Evolutionary conservation across 2,329 filamentous ascomycete species (phyloP).

Genomic region (Didymella arachidicola): DNA sequence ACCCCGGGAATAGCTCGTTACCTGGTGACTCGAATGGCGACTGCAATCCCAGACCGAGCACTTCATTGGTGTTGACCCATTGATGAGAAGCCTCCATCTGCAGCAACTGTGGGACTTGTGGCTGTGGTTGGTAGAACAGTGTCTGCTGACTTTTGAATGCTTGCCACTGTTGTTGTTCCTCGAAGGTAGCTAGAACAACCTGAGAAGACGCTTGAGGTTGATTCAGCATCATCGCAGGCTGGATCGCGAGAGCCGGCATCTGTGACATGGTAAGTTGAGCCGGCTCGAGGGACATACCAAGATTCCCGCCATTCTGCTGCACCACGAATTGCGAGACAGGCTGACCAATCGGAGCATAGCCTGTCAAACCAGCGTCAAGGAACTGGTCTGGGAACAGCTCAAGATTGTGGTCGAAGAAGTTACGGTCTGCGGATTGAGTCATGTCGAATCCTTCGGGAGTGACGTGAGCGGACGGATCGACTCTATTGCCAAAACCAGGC

Average conservation of each 20-base stretch:
- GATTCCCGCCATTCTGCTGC: neutral
- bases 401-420: neutral
- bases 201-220: neutral
- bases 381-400: neutral
- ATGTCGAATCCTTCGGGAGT: neutral
- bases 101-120: neutral
- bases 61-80: neutral
- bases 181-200: neutral
- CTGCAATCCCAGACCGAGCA: neutral
- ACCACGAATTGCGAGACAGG: neutral
- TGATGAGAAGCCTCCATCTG: neutral
- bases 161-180: constrained; percentile 1
- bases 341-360: neutral
- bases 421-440: neutral
- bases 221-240: neutral
- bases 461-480: neutral
- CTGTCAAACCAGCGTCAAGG: neutral
- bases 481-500: neutral
- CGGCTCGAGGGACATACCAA: neutral
- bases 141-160: neutral
- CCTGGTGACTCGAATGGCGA: neutral
- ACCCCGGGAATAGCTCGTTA: neutral
- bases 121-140: neutral
- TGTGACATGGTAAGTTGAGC: neutral
- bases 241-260: neutral